These are phyloP conservation scores for Populus trichocarpa DNA, from an alignment of 441 rosid genomes.

Conservation along the genomic window DNA sequence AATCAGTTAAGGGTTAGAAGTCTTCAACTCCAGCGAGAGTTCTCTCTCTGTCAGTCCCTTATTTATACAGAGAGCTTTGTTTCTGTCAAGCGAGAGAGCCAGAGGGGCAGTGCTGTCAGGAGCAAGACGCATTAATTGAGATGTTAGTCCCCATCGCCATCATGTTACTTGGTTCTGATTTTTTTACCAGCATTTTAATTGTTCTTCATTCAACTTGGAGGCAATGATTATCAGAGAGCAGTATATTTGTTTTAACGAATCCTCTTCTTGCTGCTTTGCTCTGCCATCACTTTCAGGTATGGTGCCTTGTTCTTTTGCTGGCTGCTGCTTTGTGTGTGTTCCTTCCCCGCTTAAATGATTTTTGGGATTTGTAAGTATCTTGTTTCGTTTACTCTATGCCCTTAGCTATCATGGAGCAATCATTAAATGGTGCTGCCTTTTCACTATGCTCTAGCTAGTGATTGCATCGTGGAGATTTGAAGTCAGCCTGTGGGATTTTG, in stretches of 20 bases:
- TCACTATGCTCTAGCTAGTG: background rate
- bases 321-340: background rate
- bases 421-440: background rate
- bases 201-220: background rate
- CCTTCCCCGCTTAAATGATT: background rate
- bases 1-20: background rate
- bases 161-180: background rate
- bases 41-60: background rate
- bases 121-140: background rate
- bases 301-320: background rate
- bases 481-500: background rate
- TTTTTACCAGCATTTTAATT: background rate
- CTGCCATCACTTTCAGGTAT: background rate
- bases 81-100: background rate
- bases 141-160: background rate
- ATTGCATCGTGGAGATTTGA: background rate
- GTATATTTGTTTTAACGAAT: background rate
- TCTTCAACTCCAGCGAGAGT: background rate
- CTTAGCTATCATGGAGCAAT: background rate
- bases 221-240: background rate
- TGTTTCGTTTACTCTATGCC: background rate
- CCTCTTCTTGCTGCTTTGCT: background rate
- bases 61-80: background rate
- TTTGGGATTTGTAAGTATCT: background rate
- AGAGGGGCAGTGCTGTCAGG: background rate